Conservation (phyloP, 345 rosid genomes). For the Populus simonii region DNA sequence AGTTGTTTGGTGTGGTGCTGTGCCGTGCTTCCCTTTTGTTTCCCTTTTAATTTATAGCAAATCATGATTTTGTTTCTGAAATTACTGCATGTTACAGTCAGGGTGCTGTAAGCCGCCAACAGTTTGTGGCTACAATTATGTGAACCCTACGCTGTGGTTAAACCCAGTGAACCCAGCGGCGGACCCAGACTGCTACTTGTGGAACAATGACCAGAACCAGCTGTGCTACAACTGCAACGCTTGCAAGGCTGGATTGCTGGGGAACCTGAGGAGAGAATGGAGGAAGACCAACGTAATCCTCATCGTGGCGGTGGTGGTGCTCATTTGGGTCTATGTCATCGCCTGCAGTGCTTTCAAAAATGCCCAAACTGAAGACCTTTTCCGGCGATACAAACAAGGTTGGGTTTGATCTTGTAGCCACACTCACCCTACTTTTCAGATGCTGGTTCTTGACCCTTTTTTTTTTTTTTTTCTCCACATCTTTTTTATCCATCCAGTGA, state of each 20-base stretch:
- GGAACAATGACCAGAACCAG: slow-evolving; percentile 81
- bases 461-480: background rate
- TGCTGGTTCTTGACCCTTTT: background rate
- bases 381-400: slow-evolving; percentile 62
- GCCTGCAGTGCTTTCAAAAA: slow-evolving; percentile 87
- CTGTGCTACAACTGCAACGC: slow-evolving; percentile 84
- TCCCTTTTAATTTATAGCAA: background rate
- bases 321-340: slow-evolving; percentile 74
- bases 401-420: slow-evolving; percentile 41
- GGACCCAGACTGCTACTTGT: slow-evolving; percentile 74
- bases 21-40: too few species aligned
- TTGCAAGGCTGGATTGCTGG: slow-evolving; percentile 84
- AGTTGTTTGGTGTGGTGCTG: background rate
- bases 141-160: slow-evolving; percentile 73
- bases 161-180: slow-evolving; percentile 68
- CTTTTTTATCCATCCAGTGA: background rate
- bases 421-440: slow-evolving; percentile 4
- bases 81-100: slow-evolving; percentile 39
- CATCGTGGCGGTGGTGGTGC: slow-evolving; percentile 64
- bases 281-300: slow-evolving; percentile 74
- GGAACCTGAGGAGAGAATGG: slow-evolving; percentile 82
- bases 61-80: background rate
- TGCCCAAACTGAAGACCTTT: slow-evolving; percentile 81
- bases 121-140: slow-evolving; percentile 70
- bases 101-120: slow-evolving; percentile 96